Evolutionary conservation across 1,284 basidiomycete species (phyloP).

Genomic region (Sanghuangporus baumii): DNA sequence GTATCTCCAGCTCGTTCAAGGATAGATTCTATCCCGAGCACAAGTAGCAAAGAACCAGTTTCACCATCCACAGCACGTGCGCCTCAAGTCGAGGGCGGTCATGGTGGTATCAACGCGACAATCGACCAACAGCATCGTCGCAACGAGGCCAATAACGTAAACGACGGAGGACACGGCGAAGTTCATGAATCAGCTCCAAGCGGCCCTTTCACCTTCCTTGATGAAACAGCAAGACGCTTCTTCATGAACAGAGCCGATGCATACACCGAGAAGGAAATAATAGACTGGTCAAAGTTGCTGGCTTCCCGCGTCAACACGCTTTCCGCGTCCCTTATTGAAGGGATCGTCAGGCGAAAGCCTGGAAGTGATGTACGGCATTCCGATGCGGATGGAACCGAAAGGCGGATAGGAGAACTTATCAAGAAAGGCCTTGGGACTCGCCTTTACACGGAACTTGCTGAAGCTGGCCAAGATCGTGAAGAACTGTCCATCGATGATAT

Average conservation of each 20-base stretch:
- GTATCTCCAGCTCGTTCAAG: neutral
- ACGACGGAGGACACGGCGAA: neutral
- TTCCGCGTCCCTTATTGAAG: neutral
- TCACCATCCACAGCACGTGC: neutral
- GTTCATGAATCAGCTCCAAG: neutral
- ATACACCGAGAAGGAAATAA: conserved; percentile 6
- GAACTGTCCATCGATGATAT: neutral
- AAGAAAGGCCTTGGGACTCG: neutral
- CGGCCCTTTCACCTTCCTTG: neutral
- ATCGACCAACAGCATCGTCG: neutral
- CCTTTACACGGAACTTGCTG: neutral
- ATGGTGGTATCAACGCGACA: neutral
- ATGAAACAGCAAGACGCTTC: neutral
- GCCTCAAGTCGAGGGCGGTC: too few species aligned
- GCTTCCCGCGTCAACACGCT: conserved; percentile 1
- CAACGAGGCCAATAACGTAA: neutral
- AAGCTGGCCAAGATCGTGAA: neutral
- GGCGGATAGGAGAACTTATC: neutral
- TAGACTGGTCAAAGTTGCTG: neutral
- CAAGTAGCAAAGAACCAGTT: neutral
- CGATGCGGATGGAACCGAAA: neutral
- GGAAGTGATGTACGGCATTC: neutral
- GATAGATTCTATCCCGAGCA: neutral
- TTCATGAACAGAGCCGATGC: neutral
- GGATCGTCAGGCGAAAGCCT: neutral